These are phyloP conservation scores for Stylosanthes scabra DNA, from an alignment of 331 rosid species.

Conservation along the genomic window DNA sequence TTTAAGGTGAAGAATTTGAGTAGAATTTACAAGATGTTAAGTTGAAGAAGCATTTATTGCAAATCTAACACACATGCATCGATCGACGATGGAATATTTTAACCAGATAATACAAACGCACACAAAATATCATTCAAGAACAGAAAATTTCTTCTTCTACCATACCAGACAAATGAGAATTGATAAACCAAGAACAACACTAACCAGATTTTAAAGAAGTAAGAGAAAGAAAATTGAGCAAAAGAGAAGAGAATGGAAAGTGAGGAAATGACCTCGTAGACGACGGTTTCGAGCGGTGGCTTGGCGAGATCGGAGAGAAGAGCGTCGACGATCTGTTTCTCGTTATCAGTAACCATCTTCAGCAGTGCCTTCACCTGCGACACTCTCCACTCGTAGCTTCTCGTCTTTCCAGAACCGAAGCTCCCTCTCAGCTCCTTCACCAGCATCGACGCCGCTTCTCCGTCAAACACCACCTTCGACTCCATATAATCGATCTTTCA, in stretches of 20 bases:
- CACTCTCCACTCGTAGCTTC: conserved; percentile 76
- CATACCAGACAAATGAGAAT: too few relatives aligned
- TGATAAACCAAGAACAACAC: too few relatives aligned
- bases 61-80: too few relatives aligned
- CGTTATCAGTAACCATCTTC: conserved; percentile 51
- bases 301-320: conserved; percentile 73
- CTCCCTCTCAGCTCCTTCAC: conserved; percentile 53
- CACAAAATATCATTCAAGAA: too few relatives aligned
- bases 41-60: too few relatives aligned
- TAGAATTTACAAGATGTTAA: too few relatives aligned
- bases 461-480: conserved; percentile 39
- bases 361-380: conserved; percentile 68
- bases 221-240: background rate
- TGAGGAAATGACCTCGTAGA: conserved; percentile 58
- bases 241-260: background rate
- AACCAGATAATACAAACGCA: too few relatives aligned
- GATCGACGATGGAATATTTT: too few relatives aligned
- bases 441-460: conserved; percentile 48
- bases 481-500: background rate
- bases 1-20: too few relatives aligned
- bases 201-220: background rate
- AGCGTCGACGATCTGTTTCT: conserved; percentile 63
- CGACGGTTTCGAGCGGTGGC: conserved; percentile 68
- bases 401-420: conserved; percentile 58
- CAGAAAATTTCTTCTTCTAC: too few relatives aligned